These are phyloP conservation scores for Ogataea polymorpha DNA, from an alignment of 805 yeast species.

Conservation along the genomic window DNA sequence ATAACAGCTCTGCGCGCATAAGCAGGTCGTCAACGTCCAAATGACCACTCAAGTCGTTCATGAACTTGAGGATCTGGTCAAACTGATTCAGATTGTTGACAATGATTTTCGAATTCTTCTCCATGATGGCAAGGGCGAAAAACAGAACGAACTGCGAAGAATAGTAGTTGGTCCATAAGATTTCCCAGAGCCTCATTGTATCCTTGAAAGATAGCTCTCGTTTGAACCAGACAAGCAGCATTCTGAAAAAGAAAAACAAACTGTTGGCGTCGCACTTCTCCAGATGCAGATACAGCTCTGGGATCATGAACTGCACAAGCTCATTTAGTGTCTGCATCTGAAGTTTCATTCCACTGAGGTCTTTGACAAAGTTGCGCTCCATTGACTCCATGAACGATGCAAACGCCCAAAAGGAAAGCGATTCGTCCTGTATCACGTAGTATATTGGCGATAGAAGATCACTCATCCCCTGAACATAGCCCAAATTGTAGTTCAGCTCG, in stretches of 20 bases:
- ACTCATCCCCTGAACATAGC: constrained; percentile 98
- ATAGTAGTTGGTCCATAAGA: constrained; percentile 82
- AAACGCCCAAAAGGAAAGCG: constrained; percentile 86
- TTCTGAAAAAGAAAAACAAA: constrained; percentile 89
- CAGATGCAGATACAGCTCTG: constrained; percentile 76
- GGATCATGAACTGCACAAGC: constrained; percentile 85
- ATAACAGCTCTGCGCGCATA: constrained; percentile 80
- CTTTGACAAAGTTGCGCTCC: constrained; percentile 91
- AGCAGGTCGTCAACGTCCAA: constrained; percentile 73
- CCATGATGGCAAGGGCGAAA: constrained; percentile 83
- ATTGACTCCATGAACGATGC: constrained; percentile 84
- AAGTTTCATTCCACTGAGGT: constrained; percentile 87
- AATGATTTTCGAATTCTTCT: constrained; percentile 78
- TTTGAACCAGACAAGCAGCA: constrained; percentile 94
- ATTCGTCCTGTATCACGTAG: constrained; percentile 62
- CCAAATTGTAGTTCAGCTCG: constrained; percentile 76
- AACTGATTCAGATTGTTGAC: constrained; percentile 70
- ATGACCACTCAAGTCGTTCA: constrained; percentile 82
- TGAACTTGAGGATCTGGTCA: constrained; percentile 88
- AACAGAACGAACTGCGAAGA: constrained; percentile 86
- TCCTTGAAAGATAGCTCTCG: constrained; percentile 83
- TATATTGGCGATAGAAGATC: constrained; percentile 88
- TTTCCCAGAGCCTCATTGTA: constrained; percentile 84
- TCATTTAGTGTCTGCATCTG: constrained; percentile 85
- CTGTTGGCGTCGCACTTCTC: constrained; percentile 86